These are phyloP conservation scores for Hypoxylon sp. DNA, from an alignment of 2,329 filamentous ascomycete species.

Conservation along the genomic window DNA sequence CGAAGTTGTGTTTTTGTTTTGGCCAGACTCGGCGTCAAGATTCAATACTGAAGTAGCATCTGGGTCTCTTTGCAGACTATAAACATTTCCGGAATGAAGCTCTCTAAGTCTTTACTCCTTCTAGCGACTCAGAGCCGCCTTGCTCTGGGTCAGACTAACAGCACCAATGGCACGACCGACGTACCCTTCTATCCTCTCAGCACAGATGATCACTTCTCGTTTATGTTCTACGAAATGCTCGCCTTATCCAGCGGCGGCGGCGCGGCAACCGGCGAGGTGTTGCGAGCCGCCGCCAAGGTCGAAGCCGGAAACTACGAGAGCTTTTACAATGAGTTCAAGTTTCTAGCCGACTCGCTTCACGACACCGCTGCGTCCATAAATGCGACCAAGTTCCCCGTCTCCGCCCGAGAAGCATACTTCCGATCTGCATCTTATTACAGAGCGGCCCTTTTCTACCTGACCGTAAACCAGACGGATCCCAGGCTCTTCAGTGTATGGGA, in stretches of 20 bases:
- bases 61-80: background rate
- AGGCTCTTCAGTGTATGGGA: conserved; percentile 59
- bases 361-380: conserved; percentile 37
- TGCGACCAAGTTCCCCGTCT: conserved; percentile 41
- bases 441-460: conserved; percentile 60
- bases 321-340: conserved; percentile 47
- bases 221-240: conserved; percentile 32
- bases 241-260: conserved; percentile 45
- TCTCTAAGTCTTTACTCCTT: conserved; percentile 35
- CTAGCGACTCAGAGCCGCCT: conserved; percentile 28
- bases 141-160: conserved; percentile 32
- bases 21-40: background rate
- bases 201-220: conserved; percentile 41
- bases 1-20: conserved; percentile 1
- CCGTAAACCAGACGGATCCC: conserved; percentile 59
- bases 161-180: conserved; percentile 31
- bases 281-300: conserved; percentile 52
- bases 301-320: conserved; percentile 47
- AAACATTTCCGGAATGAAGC: conserved; percentile 26
- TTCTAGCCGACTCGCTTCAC: conserved; percentile 46
- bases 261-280: conserved; percentile 54
- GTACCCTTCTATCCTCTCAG: conserved; percentile 32
- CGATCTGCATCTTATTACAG: conserved; percentile 61
- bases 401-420: conserved; percentile 56
- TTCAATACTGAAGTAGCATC: background rate